phyloP scores from a whole-genome alignment of 208 protist species.

The Zelonia costaricensis region DNA sequence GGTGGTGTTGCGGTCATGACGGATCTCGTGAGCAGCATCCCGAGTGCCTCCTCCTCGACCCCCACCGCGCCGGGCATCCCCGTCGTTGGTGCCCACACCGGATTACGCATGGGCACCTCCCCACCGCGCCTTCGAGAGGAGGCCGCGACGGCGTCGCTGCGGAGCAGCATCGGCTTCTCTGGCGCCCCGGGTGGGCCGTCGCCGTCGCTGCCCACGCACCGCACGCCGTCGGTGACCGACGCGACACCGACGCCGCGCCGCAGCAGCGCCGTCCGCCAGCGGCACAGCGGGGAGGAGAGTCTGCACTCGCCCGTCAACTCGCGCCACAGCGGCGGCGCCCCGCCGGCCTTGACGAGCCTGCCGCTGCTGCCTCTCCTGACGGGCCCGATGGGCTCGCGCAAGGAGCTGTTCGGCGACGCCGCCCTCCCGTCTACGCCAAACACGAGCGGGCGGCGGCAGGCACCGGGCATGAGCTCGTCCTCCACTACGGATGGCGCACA shows the following conservation, averaged over 20 bases:
- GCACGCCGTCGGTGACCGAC: neutral
- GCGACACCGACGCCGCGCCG: neutral
- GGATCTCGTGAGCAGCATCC: slow-evolving; percentile 9
- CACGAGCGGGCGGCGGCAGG: neutral
- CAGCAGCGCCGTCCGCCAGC: slow-evolving; percentile 4
- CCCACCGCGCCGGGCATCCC: neutral
- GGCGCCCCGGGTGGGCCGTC: slow-evolving; percentile 2
- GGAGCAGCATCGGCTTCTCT: slow-evolving; percentile 12
- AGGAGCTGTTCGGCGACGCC: neutral
- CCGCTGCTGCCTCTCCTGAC: slow-evolving; percentile 8
- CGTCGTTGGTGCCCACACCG: too few relatives aligned
- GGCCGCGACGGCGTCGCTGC: slow-evolving; percentile 13
- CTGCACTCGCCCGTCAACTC: neutral
- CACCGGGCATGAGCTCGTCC: neutral
- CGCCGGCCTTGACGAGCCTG: neutral
- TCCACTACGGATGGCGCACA: slow-evolving; percentile 1
- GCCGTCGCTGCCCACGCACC: slow-evolving; percentile 7
- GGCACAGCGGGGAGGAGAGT: neutral
- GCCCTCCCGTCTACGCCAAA: neutral
- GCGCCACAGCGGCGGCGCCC: neutral
- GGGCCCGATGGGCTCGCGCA: slow-evolving; percentile 4
- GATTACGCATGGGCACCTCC: slow-evolving; percentile 20
- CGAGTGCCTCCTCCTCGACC: slow-evolving; percentile 7
- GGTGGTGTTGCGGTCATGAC: neutral
- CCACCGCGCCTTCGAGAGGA: slow-evolving; percentile 17